Evolutionary conservation across 768 basidiomycete genomes (phyloP), one percentile per base, ranked within the genome.

Genomic region (Steccherinum ochraceum): DNA sequence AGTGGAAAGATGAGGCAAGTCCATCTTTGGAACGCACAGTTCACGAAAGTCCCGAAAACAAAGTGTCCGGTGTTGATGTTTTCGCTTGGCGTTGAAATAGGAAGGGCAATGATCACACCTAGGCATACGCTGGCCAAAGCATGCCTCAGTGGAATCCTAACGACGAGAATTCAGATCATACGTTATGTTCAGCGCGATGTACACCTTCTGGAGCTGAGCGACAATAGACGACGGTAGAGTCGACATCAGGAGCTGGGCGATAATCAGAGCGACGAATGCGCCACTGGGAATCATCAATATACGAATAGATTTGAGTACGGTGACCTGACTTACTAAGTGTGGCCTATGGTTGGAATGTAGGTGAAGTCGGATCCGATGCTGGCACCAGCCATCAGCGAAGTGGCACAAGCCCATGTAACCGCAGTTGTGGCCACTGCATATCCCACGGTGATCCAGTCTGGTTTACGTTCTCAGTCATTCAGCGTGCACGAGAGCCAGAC

Each of bases 31-130:
- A 4, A 53, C 57, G n/a, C 27, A 67, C 70, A 46, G 51, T 74
- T 75, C 7, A 62, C 65, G 51, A 72, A 73, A 44, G 65, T 64
- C 0, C 69, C 71, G 24, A 76, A 62, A 26, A 70, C 74, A 50
- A 67, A 74, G 1, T 58, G 58, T 0, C 70, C 71, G 20, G 58
- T 61, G 56, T 76, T 76, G 48, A 55, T 63, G 44, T 70, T 65
- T 40, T 71, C 66, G n/a, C 54, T 59, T 0, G 72, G 72, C 2
- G 72, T 69, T 1, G 71, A 64, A 7, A 66, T 65, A 18, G 74
- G 74, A 0, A 76, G 60, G 0, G 71, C 73, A 26, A 92, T 77
- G 48, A 90, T 83, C 3, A 88, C 73, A 1, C 77, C 80, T 7
- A 86, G 58, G 56, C 79, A 83, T n/a, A n/a, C n/a, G n/a, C n/a